Base-by-base conservation (phyloP, 495 filamentous ascomycete species). In the Tuber borchii region DNA sequence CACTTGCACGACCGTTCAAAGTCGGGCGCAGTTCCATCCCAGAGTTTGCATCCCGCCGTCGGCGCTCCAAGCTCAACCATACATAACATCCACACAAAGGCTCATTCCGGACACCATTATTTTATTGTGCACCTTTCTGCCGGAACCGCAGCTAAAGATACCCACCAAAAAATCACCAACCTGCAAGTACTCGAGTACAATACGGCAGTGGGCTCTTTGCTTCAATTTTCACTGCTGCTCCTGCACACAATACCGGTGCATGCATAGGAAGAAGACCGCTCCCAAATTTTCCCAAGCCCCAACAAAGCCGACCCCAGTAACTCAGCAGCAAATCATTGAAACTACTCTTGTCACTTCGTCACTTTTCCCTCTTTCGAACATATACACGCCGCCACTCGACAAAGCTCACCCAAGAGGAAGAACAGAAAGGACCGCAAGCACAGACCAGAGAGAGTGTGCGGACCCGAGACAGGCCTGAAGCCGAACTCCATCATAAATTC, bases 381-480 rank as follows among this genome's bases (percentile, higher is more conserved):
- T 65, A 44, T 65, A 31, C 26, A 16, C 56, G 56, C 56, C 56
- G 26, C 56, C 26, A 26, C 56, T 65, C 56, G 14, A 5, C 12
- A 65, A 34, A 17, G 26, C 26, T 65, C 14, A 34, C 31, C 8
- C 26, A 34, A 65, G 26, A 17, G n/a, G n/a, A 26, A 16, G 51
- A 31, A 31, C 56, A 65, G 56, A 65, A 34, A 34, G 44, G 71
- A 31, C 74, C 44, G 73, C 40, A 56, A 45, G 20, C 46, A 31
- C 31, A 51, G 43, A 39, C 56, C 48, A 70, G 70, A 48, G 9
- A 79, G 72, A 74, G 37, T 73, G 34, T 68, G 75, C 71, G 44
- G 69, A 78, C 45, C 73, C 75, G 78, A 79, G 78, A 75, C 78
- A 78, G 2, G 61, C 46, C 78, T 73, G 70, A 79, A 68, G 51